phyloP scores from a whole-genome alignment of 2,329 filamentous ascomycete species.

The Lasiodiplodia gonubiensis region DNA sequence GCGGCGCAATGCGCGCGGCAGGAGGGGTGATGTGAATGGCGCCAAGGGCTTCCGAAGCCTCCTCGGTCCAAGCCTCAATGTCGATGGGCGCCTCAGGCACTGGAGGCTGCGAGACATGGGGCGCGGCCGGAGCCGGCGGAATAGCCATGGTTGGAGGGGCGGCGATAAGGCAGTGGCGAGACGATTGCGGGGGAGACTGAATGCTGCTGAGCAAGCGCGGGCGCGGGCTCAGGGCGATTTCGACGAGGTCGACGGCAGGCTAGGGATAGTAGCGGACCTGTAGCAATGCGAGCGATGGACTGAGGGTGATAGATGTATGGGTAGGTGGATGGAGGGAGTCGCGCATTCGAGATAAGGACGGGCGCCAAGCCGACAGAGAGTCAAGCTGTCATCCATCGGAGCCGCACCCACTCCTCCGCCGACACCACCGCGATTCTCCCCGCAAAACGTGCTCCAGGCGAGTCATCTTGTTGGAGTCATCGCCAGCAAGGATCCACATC shows the following conservation, averaged over 20 bases:
- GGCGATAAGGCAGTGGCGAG: conserved; percentile 13
- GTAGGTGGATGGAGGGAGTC: not conserved
- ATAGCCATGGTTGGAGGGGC: conserved; percentile 11
- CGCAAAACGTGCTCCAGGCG: conserved; percentile 4
- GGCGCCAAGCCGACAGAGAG: conserved; percentile 6
- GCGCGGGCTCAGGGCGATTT: no score
- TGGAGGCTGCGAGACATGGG: not conserved
- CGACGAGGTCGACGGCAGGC: not conserved
- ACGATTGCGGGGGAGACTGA: not conserved
- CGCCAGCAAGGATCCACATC: not conserved
- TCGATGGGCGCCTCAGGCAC: conserved; percentile 39
- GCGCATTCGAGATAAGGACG: conserved; percentile 9
- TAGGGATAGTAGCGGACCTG: not conserved
- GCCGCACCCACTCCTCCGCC: not conserved
- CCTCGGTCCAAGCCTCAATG: conserved; percentile 57
- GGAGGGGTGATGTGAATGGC: conserved; percentile 47
- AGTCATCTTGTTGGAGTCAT: conserved; percentile 21
- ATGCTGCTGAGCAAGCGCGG: not conserved
- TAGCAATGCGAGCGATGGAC: not conserved
- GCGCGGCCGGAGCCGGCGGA: not conserved
- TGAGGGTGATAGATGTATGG: not conserved
- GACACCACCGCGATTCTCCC: not conserved
- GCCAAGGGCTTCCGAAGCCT: conserved; percentile 51
- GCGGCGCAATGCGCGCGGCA: conserved; percentile 31
- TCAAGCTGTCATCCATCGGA: not conserved